A percentile compares a stretch with the other conserved stretches of the same genome.
phyloP scores from a whole-genome alignment of 331 rosid species.

The Stylosanthes scabra region DNA sequence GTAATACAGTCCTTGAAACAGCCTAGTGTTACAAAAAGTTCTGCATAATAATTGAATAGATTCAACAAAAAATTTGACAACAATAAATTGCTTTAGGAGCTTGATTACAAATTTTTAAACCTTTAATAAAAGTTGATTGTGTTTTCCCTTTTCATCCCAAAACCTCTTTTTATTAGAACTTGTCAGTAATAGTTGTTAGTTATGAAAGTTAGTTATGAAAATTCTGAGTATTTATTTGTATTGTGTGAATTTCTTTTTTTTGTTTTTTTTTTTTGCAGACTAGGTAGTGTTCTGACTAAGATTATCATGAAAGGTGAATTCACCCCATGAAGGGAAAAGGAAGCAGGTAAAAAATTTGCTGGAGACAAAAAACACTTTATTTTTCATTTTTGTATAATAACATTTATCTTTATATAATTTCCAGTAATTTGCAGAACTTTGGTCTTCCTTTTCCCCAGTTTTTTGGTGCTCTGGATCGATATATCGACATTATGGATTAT shows the following conservation, averaged over 20 bases:
- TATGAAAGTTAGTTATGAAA: no score
- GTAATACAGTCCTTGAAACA: no score
- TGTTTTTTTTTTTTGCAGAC: slow-evolving; percentile 60
- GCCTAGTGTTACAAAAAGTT: no score
- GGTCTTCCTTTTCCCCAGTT: slow-evolving; percentile 52
- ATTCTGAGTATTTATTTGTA: no score
- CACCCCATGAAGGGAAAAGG: slow-evolving; percentile 65
- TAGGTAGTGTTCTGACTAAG: slow-evolving; percentile 69
- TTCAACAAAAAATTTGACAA: no score
- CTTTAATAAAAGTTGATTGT: not conserved
- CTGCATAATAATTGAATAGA: no score
- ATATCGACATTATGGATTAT: slow-evolving; percentile 49
- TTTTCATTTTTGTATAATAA: slow-evolving; percentile 44
- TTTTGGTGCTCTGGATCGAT: slow-evolving; percentile 59
- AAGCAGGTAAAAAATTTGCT: slow-evolving; percentile 61
- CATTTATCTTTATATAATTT: slow-evolving; percentile 51
- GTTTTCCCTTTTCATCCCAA: no score
- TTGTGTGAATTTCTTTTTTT: not conserved
- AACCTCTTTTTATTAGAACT: no score
- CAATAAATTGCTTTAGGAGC: no score
- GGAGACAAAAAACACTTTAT: slow-evolving; percentile 48
- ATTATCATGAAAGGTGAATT: slow-evolving; percentile 74
- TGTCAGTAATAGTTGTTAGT: no score
- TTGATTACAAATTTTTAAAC: no score
- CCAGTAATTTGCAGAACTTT: slow-evolving; percentile 54